Evolutionary conservation across 2,329 filamentous ascomycete species (phyloP).

Genomic region (Colletotrichum kahawae): DNA sequence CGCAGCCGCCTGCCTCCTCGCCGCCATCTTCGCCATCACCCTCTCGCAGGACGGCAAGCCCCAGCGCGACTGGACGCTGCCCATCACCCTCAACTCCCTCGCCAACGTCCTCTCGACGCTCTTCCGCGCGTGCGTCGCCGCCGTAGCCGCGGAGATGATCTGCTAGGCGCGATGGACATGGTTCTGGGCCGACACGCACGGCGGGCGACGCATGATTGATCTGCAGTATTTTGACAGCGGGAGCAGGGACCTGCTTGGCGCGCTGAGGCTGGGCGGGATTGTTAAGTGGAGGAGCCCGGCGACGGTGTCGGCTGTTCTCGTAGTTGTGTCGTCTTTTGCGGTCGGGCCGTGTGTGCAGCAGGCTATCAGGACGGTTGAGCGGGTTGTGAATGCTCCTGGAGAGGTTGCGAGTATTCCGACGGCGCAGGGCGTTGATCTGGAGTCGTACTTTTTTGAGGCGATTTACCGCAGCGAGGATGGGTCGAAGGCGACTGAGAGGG

Average conservation of each 20-base stretch:
- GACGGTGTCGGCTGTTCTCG: not conserved
- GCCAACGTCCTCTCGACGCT: slow-evolving; percentile 26
- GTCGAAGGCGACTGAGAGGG: accelerated
- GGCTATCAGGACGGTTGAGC: not conserved
- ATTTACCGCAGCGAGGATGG: not conserved
- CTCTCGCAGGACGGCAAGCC: slow-evolving; percentile 9
- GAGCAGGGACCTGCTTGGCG: not conserved
- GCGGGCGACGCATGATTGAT: not conserved
- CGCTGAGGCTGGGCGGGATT: not conserved
- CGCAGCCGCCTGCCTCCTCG: not conserved
- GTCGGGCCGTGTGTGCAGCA: not conserved
- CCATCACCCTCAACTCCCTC: slow-evolving; percentile 27
- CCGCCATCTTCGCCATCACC: slow-evolving; percentile 17
- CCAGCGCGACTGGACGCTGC: slow-evolving; percentile 23
- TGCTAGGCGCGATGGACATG: not conserved
- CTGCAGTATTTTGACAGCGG: not conserved
- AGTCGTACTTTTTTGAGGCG: not conserved
- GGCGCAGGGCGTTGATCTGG: not conserved
- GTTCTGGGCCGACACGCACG: not conserved
- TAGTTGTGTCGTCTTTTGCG: not conserved
- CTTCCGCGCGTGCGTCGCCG: not conserved
- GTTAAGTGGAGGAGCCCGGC: not conserved
- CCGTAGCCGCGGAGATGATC: not conserved
- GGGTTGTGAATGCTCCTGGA: accelerated
- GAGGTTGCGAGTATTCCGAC: not conserved